Conservation (phyloP, 2,329 filamentous ascomycete genomes). For the Xylariaceae sp. region DNA sequence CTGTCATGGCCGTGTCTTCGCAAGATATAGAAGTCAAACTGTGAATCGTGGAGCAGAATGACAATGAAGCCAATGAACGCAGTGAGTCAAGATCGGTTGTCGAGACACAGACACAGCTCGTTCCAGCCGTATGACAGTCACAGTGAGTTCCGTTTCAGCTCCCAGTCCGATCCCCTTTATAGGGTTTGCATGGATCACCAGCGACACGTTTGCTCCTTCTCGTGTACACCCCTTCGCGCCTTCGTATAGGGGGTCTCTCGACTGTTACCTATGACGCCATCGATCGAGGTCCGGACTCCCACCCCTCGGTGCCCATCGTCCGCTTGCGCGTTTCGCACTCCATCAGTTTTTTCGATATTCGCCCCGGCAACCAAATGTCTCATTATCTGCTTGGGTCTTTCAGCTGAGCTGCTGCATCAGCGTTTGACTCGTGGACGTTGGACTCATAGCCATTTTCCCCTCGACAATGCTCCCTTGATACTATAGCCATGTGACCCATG, state of each 20-base stretch:
- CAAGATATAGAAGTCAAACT: slow-evolving; percentile 19
- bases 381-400: neutral
- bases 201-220: neutral
- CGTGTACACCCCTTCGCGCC: neutral
- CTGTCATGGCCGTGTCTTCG: slow-evolving; percentile 24
- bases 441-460: neutral
- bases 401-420: neutral
- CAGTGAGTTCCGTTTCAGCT: neutral
- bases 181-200: slow-evolving; percentile 2
- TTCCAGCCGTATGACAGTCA: neutral
- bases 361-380: neutral
- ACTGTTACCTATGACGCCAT: neutral
- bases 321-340: neutral
- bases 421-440: neutral
- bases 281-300: neutral
- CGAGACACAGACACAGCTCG: slow-evolving; percentile 3
- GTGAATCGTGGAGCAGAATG: slow-evolving; percentile 23
- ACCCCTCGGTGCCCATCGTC: neutral
- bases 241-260: too few species aligned
- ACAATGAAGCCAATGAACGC: slow-evolving; percentile 1
- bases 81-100: slow-evolving; percentile 17
- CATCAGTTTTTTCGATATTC: neutral
- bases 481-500: neutral
- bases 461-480: neutral
- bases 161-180: neutral